Evolutionary conservation across 768 basidiomycete species (phyloP), one percentile per base, ranked within the genome.

Genomic region (Mycena albidolilacea): DNA sequence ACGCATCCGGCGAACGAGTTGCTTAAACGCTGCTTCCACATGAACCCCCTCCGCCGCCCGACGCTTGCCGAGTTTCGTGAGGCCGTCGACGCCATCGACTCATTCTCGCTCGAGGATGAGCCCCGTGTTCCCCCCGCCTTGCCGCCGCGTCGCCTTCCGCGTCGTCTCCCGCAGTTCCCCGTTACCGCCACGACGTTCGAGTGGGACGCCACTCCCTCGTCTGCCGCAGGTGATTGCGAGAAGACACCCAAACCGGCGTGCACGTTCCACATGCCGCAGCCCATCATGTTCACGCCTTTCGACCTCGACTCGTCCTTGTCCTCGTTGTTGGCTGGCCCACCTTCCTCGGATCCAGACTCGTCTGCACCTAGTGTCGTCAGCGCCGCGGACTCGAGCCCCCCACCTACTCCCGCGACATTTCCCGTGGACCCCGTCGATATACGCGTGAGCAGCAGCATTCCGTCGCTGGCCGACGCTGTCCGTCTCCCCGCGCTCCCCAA

Each of bases 41-140:
- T 50, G 44, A 64, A 73, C 67, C 72, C 72, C n/a, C 54, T 46
- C 7, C 67, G 72, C 21, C 67, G 72, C 17, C 68, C 72, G 39
- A 70, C 57, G 30, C 23, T 74, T 37, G 30, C 46, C 5, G 46
- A 74, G 52, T 52, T 74, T 39, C 62, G 72, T 43, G n/a, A 39
- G 35, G 68, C 72, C 5, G 21, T 74, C 12, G 64, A 74, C 59
- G 58, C 44, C 3, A 74, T 74, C 1, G 61, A 63, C 5, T 11
- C 30, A 5, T 74, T 74, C 30, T 61, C 59, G 21, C 7, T 60
- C 39, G 35, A 46, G 21, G 58, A 72, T 5, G 37, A 35, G 5
- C n/a, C n/a, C 46, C 35, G 9, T 14, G 8, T 14, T 12, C 35
- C 9, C 38, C 46, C 5, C 10, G 37, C 38, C 19, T 10, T 35